Evolutionary conservation across 2,329 filamentous ascomycete genomes (phyloP), one percentile per base, ranked within the genome.

Genomic region (Claviceps digitariae): DNA sequence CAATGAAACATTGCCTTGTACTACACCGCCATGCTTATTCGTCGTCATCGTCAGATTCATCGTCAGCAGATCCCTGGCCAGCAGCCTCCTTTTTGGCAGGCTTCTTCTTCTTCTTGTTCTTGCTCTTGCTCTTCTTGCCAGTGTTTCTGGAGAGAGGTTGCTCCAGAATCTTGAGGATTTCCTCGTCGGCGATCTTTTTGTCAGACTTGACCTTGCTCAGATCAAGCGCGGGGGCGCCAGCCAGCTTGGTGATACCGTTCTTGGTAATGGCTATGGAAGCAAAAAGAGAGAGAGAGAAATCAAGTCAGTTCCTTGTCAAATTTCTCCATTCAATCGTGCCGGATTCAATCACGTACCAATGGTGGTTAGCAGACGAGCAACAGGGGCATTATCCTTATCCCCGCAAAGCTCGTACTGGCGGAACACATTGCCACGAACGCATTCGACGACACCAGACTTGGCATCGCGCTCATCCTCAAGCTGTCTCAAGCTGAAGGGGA

Each of bases 181-280:
- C 91, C 74, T 95, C 89, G 59, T 97, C 91, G 60, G 83, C 85
- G 65, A 98, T 95, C 81, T 96, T 96, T 82, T 97, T 97, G 71
- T 97, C 90, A 36, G 88, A 85, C 80, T 95, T 86, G 77, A 85
- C 82, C 75, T 90, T 90, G 67, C 78, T 80, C 57, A 93, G 69
- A 66, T 97, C 89, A 58, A 86, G 77, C 23, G 83, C 69, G 57
- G 87, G 82, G 36, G 93, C 84, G 27, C 80, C 84, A 63, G 88
- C 84, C 55, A 98, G 75, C 73, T 87, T 88, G 66, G 86, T 89
- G 64, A 98, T 76, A 61, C 93, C 93, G 69, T 97, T 96, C 82
- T 98, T 98, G 64, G 90, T 96, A 69, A 98, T 90, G 56, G 89
- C 93, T 50, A 36, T 3, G 27, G 29, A 34, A 36, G 40, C 43